Evolutionary conservation across 2,329 filamentous ascomycete species (phyloP).

Genomic region (Pseudogymnoascus sp.): DNA sequence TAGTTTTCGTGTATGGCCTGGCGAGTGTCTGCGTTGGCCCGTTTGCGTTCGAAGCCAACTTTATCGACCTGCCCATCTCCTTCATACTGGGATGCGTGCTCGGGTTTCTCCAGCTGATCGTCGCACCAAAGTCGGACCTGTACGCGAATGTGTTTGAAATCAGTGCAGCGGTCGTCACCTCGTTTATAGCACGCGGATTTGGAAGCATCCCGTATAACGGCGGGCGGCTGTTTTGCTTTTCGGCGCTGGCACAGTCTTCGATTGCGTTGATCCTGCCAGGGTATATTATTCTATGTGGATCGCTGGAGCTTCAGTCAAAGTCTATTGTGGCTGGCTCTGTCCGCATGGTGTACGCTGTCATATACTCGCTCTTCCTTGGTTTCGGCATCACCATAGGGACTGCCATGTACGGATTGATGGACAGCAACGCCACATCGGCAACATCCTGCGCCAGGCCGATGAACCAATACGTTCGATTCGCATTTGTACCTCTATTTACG

Average conservation of each 20-base stretch:
- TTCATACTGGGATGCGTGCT: constrained; percentile 64
- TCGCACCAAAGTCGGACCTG: constrained; percentile 60
- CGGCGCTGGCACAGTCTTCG: constrained; percentile 54
- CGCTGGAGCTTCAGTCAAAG: constrained; percentile 47
- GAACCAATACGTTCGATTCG: constrained; percentile 49
- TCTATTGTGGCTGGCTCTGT: constrained; percentile 49
- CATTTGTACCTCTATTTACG: constrained; percentile 67
- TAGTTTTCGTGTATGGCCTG: constrained; percentile 60
- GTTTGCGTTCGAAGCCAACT: constrained; percentile 64
- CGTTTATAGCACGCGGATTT: constrained; percentile 54
- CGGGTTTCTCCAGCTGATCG: constrained; percentile 60
- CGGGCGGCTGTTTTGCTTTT: constrained; percentile 52
- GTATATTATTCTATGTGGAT: constrained; percentile 51
- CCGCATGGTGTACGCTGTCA: constrained; percentile 50
- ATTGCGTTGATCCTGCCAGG: constrained; percentile 60
- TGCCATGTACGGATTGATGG: constrained; percentile 44
- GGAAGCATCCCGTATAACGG: constrained; percentile 43
- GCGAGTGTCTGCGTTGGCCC: constrained; percentile 65
- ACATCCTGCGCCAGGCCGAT: constrained; percentile 40
- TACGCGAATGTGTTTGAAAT: constrained; percentile 61
- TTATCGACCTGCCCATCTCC: constrained; percentile 63
- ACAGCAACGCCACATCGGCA: constrained; percentile 37
- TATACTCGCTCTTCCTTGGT: constrained; percentile 49
- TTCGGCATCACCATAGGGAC: constrained; percentile 51
- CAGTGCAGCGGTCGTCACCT: constrained; percentile 50